These are phyloP conservation scores for Populus hybrid DNA, from an alignment of 441 rosid genomes.

Conservation along the genomic window DNA sequence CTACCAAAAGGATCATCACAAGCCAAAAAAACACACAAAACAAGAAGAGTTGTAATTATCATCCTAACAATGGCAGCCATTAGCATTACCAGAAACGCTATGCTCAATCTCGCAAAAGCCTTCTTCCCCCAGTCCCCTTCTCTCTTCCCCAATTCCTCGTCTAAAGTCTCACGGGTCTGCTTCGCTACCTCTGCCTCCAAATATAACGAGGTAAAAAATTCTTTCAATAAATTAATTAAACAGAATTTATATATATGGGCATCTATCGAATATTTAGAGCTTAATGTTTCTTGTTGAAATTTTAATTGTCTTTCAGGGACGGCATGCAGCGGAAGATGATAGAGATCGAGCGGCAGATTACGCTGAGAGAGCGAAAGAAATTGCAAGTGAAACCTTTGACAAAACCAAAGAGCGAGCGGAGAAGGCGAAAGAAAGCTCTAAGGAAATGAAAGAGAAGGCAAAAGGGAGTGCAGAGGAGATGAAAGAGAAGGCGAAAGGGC, in stretches of 20 bases:
- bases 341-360: conserved; percentile 21
- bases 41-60: neutral
- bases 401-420: conserved; percentile 24
- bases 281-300: neutral
- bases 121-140: conserved; percentile 37
- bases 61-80: conserved; percentile 43
- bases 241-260: neutral
- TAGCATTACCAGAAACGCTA: conserved; percentile 32
- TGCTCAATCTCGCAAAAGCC: conserved; percentile 42
- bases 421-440: conserved; percentile 3
- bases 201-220: conserved; percentile 22
- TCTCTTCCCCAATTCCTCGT: conserved; percentile 22
- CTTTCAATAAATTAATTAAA: neutral
- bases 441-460: conserved; percentile 33
- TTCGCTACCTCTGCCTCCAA: conserved; percentile 52
- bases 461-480: conserved; percentile 22
- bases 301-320: conserved; percentile 31
- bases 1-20: neutral
- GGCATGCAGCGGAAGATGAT: conserved; percentile 32
- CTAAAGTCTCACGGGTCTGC: conserved; percentile 44
- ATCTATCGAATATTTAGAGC: neutral
- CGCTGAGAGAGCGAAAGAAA: conserved; percentile 25
- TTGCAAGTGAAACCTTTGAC: conserved; percentile 20
- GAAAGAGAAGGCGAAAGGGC: conserved; percentile 31
- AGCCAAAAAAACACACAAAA: neutral